These are phyloP conservation scores for Eurotiales sp. DNA, from an alignment of 2,329 filamentous ascomycete genomes.

Conservation along the genomic window DNA sequence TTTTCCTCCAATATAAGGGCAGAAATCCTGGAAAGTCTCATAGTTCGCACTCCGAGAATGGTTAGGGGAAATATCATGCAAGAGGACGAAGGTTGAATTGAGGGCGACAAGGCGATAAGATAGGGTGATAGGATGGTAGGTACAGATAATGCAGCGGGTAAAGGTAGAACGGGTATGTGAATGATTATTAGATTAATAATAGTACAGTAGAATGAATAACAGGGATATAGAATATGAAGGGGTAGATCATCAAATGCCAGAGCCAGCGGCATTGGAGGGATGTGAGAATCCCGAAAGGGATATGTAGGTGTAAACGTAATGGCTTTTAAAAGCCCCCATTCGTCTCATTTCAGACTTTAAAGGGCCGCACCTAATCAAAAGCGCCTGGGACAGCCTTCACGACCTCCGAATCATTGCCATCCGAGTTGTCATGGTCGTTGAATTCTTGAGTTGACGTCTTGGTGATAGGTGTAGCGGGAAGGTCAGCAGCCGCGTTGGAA, in stretches of 20 bases:
- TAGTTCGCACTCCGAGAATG: too few relatives aligned
- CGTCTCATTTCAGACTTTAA: too few relatives aligned
- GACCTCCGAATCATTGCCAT: background rate
- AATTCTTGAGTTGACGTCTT: conserved; percentile 1
- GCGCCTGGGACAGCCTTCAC: conserved; percentile 10
- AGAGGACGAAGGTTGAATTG: background rate
- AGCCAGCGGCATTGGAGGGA: conserved; percentile 4
- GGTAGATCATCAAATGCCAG: conserved; percentile 4
- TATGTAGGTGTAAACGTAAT: background rate
- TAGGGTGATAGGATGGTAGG: too few relatives aligned
- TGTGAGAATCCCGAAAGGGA: background rate
- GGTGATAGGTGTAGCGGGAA: background rate
- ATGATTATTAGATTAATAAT: background rate
- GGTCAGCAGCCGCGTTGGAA: conserved; percentile 7
- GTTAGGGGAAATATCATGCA: background rate
- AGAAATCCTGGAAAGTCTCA: too few relatives aligned
- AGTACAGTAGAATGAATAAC: background rate
- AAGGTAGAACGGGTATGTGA: background rate
- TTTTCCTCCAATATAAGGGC: background rate
- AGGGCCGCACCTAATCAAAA: conserved; percentile 5
- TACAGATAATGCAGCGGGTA: background rate
- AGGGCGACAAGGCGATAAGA: too few relatives aligned
- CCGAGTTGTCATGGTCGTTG: background rate
- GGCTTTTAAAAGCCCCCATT: too few relatives aligned
- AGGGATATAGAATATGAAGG: background rate